These are phyloP conservation scores for Amniculicola lignicola DNA, from an alignment of 495 filamentous ascomycete species.

Conservation along the genomic window DNA sequence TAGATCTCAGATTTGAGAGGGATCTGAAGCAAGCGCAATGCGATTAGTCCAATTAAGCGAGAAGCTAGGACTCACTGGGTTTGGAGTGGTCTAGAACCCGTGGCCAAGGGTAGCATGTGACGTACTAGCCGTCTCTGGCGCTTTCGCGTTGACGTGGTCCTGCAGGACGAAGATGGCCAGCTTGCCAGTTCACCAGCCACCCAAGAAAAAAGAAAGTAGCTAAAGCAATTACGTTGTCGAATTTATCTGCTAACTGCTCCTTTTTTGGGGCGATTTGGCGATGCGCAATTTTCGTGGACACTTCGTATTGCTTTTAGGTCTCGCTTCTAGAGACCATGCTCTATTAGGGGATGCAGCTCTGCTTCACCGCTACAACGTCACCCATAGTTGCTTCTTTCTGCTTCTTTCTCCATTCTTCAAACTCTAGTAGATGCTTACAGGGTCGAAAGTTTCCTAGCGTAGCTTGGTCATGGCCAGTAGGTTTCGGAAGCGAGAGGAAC, in stretches of 20 bases:
- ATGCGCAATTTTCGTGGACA: background rate
- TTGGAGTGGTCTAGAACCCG: too few species aligned
- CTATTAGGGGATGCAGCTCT: background rate
- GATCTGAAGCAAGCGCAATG: too few species aligned
- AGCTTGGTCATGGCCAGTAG: background rate
- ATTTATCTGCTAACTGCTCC: background rate
- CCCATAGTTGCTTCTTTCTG: constrained; percentile 3
- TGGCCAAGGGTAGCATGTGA: too few species aligned
- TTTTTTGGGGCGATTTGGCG: background rate
- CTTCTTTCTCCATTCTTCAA: constrained; percentile 3
- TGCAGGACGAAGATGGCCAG: too few species aligned
- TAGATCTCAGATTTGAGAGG: too few species aligned
- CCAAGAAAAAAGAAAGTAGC: constrained; percentile 4
- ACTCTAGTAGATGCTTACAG: background rate
- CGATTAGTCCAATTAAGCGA: too few species aligned
- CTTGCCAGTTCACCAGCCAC: too few species aligned
- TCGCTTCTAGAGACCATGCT: constrained; percentile 1
- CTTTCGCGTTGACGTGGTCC: background rate
- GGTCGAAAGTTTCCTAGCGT: background rate
- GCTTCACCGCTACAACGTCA: constrained; percentile 3
- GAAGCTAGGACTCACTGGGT: too few species aligned
- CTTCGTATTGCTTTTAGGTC: constrained; percentile 5
- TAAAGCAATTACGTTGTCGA: constrained; percentile 5
- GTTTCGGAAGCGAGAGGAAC: background rate
- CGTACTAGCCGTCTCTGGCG: background rate